These are phyloP conservation scores for Alternaria consortialis DNA, from an alignment of 2,329 filamentous ascomycete species.

Conservation along the genomic window DNA sequence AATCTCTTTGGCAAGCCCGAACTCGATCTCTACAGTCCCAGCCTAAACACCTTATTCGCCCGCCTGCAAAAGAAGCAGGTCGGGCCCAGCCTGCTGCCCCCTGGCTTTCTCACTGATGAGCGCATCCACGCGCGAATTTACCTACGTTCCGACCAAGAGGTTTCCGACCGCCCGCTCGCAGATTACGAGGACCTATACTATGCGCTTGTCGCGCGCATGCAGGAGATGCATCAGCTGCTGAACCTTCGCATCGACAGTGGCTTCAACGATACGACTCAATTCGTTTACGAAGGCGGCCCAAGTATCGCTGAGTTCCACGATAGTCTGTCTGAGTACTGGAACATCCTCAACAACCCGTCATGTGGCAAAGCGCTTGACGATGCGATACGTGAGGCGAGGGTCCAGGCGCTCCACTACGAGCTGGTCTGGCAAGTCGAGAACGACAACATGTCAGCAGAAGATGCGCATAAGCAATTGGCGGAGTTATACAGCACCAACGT, in stretches of 20 bases:
- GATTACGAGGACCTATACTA: constrained; percentile 50
- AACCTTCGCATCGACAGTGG: constrained; percentile 33
- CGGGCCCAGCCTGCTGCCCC: constrained; percentile 24
- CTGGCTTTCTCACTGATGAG: constrained; percentile 18
- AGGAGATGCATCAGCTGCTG: constrained; percentile 36
- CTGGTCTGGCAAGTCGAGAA: constrained; percentile 22
- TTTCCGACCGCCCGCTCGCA: constrained; percentile 58
- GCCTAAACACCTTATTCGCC: constrained; percentile 37
- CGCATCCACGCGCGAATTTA: constrained; percentile 18
- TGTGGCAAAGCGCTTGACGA: constrained; percentile 38
- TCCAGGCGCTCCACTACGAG: constrained; percentile 28
- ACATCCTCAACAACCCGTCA: constrained; percentile 32
- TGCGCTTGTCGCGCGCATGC: constrained; percentile 35
- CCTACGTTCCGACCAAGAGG: constrained; percentile 44
- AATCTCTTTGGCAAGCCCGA: constrained; percentile 19
- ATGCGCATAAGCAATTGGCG: constrained; percentile 24
- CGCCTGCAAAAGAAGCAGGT: constrained; percentile 46
- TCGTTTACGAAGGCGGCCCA: constrained; percentile 20
- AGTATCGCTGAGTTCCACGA: constrained; percentile 26
- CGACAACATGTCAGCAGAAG: constrained; percentile 17
- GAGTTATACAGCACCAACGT: constrained; percentile 27
- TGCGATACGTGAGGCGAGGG: constrained; percentile 32
- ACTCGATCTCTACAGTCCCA: constrained; percentile 37
- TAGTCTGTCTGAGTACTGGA: constrained; percentile 35
- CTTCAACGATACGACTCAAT: constrained; percentile 29